A percentile compares a stretch with the other conserved stretches of the same genome.
Evolutionary conservation across 805 yeast genomes (phyloP).

Genomic region (Saccharomyces kudriavzevii): DNA sequence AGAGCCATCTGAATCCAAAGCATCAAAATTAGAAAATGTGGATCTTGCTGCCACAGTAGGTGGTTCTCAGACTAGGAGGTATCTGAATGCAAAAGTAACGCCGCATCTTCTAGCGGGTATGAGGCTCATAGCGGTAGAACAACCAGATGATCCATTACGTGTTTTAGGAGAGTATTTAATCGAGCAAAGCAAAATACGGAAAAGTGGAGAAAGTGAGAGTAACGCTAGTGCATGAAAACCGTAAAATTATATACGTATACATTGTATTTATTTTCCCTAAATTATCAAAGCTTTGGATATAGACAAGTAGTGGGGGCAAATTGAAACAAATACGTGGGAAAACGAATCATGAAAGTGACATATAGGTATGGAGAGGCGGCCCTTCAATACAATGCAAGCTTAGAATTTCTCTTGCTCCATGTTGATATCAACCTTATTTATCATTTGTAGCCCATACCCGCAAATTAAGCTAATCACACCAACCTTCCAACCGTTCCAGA

Average conservation of each 20-base stretch:
- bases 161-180: conserved; percentile 49
- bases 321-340: not conserved
- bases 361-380: not conserved
- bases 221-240: not conserved
- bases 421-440: conserved; percentile 42
- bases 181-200: conserved; percentile 23
- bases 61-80: conserved; percentile 64
- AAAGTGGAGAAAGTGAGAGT: not conserved
- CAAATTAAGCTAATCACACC: conserved; percentile 74
- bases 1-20: not conserved
- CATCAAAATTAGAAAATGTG: not conserved
- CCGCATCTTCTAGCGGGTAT: conserved; percentile 59
- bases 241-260: conserved; percentile 1
- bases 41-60: conserved; percentile 46
- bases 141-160: conserved; percentile 49
- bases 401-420: conserved; percentile 36
- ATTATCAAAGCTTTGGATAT: not conserved
- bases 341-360: not conserved
- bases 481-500: conserved; percentile 89
- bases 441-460: conserved; percentile 66
- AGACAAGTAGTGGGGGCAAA: not conserved
- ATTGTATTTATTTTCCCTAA: not conserved
- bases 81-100: conserved; percentile 57
- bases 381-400: conserved; percentile 16
- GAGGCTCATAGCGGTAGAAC: conserved; percentile 41